These are phyloP conservation scores for Infundibulicybe gibba DNA, from an alignment of 768 basidiomycete species.

Conservation along the genomic window DNA sequence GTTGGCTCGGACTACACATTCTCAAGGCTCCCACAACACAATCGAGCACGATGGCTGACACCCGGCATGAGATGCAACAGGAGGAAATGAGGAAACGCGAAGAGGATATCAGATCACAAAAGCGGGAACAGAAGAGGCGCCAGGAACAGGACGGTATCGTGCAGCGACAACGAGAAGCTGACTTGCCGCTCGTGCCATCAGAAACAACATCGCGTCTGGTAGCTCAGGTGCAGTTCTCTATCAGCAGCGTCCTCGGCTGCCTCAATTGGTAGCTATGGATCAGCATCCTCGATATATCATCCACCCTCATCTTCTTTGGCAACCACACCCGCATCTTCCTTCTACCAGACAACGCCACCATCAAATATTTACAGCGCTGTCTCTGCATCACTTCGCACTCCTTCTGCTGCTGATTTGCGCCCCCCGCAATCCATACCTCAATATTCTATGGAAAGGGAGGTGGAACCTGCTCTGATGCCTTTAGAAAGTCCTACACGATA, in stretches of 20 bases:
- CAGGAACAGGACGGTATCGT: constrained; percentile 56
- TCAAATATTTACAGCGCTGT: constrained; percentile 12
- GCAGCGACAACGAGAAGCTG: constrained; percentile 57
- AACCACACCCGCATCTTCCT: constrained; percentile 5
- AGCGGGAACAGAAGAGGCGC: constrained; percentile 34
- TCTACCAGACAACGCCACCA: constrained; percentile 10
- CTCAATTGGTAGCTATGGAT: no score
- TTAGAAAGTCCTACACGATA: constrained; percentile 59
- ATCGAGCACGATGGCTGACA: constrained; percentile 7
- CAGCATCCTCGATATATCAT: no score
- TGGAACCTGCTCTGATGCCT: constrained; percentile 43
- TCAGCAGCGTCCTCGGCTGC: neutral
- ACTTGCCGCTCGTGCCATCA: constrained; percentile 43
- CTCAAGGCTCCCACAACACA: constrained; percentile 19
- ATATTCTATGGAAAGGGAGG: neutral
- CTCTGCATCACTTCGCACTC: constrained; percentile 14
- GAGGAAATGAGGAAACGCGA: constrained; percentile 42
- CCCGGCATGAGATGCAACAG: constrained; percentile 30
- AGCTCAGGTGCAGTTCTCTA: constrained; percentile 8
- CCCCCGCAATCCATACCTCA: constrained; percentile 28
- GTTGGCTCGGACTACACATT: constrained; percentile 23
- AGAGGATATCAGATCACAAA: constrained; percentile 38
- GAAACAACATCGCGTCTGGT: constrained; percentile 28
- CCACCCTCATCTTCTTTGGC: constrained; percentile 3
- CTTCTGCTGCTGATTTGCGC: constrained; percentile 28